Evolutionary conservation across 2,329 filamentous ascomycete species (phyloP), one percentile per base, ranked within the genome.

Genomic region (Eutypa lata): DNA sequence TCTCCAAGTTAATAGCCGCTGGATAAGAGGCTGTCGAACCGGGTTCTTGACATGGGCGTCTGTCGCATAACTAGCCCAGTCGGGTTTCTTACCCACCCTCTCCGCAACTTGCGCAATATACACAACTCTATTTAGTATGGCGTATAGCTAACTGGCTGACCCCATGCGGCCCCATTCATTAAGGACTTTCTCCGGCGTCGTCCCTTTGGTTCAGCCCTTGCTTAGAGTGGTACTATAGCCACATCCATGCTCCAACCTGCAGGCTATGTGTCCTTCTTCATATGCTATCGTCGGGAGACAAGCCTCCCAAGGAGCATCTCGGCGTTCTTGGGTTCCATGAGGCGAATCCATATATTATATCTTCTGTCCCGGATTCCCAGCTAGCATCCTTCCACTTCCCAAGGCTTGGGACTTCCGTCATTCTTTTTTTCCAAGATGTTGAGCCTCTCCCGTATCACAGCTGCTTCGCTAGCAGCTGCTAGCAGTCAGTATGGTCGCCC

Each of bases 11-110:
- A n/a, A n/a, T n/a, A 45, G 42, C 42, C 42, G 42, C 42, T 45
- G 42, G 22, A n/a, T 45, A 45, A 45, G 42, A 28, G 7, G 22
- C 22, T 26, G 42, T 13, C 10, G 18, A 22, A 8, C 26, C 21
- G 42, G 14, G 42, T 8, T 8, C 13, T 16, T 24, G 43, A 56
- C 52, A 53, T 58, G 58, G 54, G 64, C 64, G 64, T 54, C 57
- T 66, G 57, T 61, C 63, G 64, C 58, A 57, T 66, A 60, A 59
- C 57, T 50, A 53, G 37, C 49, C 63, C 62, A 66, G 63, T 65
- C 63, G 64, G 63, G 57, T 64, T 44, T 54, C 58, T 28, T 49
- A n/a, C 49, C 57, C 35, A 54, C 48, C 49, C 52, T 33, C 55
- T 64, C 61, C 56, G 54, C 53, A 49, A 53, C 13, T 50, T 57